Evolutionary conservation across 2,329 filamentous ascomycete species (phyloP), one percentile per base, ranked within the genome.

Genomic region (Apiospora rasikravindrae): DNA sequence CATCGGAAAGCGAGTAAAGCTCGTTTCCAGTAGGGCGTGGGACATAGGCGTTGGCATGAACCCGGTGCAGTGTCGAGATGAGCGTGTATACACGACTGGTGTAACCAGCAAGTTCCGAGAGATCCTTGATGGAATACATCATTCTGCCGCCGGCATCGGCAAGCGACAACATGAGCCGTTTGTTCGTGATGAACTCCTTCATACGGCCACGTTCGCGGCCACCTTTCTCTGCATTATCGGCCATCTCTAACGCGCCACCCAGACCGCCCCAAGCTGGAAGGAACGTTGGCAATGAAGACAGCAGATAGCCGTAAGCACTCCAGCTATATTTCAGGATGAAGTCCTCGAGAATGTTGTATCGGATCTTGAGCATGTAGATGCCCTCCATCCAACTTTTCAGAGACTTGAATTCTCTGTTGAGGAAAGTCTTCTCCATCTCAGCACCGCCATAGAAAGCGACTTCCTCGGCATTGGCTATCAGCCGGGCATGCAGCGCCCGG

Each of bases 81-180:
- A 99, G 88, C 14, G 95, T 97, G 84, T 98, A 99, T 16, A 99
- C 95, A 64, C 96, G 91, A 72, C 94, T 98, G 0, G 96, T 99
- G 84, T 98, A 97, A 29, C 96, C 96, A 6, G 96, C 96, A 45
- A 99, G 87, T 81, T 99, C 96, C 1, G 95, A 95, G 47, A 99
- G 89, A 79, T 99, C 97, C 83, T 99, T 99, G 86, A 99, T 97
- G 74, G 94, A 96, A 86, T 99, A 99, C 96, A 99, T 99, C 94
- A 99, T 98, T 67, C 96, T 90, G 37, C 96, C 96, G 73, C 96
- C 96, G 1, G 96, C 96, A 82, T 99, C 96, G 13, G 96, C 96
- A 49, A 99, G 89, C 22, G 96, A 98, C 44, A 99, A 89, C 96
- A 99, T 98, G 51, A 99, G 91, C 5, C 96, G 91, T 83, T 99